Conservation (phyloP, 2,329 filamentous ascomycete species). For the Colletotrichum cuscutae region DNA sequence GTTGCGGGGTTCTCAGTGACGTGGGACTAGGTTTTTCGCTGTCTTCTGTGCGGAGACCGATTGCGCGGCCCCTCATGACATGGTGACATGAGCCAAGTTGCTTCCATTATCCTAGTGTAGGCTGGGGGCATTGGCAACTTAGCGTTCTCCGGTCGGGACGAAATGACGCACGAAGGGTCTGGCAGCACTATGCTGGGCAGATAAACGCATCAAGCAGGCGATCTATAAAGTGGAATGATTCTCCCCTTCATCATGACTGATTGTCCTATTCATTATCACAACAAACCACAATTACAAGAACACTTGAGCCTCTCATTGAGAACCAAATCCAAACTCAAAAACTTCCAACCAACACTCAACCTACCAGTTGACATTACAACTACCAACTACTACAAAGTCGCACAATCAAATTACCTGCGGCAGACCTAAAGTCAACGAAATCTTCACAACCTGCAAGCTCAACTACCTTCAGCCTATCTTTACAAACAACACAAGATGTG, state of each 20-base stretch:
- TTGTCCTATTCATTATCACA: not conserved
- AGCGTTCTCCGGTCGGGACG: slow-evolving; percentile 18
- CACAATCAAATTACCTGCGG: no score
- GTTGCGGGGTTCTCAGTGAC: slow-evolving; percentile 12
- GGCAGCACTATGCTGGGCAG: slow-evolving; percentile 10
- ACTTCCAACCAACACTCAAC: not conserved
- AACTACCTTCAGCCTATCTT: not conserved
- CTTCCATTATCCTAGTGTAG: slow-evolving; percentile 5
- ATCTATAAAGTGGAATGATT: not conserved
- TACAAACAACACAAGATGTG: slow-evolving; percentile 5
- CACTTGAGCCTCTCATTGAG: not conserved
- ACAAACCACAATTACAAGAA: not conserved
- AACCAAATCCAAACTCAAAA: not conserved
- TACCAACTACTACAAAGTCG: not conserved
- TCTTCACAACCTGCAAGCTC: not conserved
- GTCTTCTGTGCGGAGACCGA: slow-evolving; percentile 5
- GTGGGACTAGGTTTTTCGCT: slow-evolving; percentile 13
- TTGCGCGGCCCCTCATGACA: slow-evolving; percentile 31
- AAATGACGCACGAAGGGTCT: slow-evolving; percentile 28
- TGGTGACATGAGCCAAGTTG: slow-evolving; percentile 28
- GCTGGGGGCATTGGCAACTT: slow-evolving; percentile 11
- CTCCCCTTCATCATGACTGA: fast-evolving
- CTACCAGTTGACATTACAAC: no score
- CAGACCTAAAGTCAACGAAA: not conserved
- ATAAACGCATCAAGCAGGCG: not conserved